Conservation (phyloP, 2,329 filamentous ascomycete species). For the Fusarium phyllophilum region DNA sequence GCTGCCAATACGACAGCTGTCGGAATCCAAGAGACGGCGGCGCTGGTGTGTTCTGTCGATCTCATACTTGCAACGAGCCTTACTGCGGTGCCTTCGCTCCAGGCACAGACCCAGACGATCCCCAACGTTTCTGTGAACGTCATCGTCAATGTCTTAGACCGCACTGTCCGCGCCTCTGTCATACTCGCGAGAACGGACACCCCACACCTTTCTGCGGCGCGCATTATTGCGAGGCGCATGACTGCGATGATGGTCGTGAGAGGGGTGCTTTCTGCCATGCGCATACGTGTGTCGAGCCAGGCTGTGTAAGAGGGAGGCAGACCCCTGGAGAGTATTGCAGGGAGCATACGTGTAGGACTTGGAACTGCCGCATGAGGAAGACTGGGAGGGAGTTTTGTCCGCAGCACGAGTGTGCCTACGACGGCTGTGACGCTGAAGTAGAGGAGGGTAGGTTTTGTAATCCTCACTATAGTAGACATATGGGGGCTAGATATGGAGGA, state of each 20-base stretch:
- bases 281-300: constrained; percentile 43
- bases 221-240: constrained; percentile 44
- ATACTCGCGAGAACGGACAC: constrained; percentile 42
- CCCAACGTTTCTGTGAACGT: constrained; percentile 43
- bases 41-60: constrained; percentile 36
- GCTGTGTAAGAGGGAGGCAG: constrained; percentile 36
- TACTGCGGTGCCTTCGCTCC: constrained; percentile 41
- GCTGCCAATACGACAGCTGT: constrained; percentile 42
- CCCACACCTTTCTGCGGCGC: constrained; percentile 42
- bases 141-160: constrained; percentile 42
- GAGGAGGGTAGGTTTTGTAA: constrained; percentile 36
- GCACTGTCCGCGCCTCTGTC: constrained; percentile 41
- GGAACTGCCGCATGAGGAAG: constrained; percentile 37
- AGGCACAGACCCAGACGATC: constrained; percentile 24
- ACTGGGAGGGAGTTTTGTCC: constrained; percentile 38
- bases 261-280: constrained; percentile 36
- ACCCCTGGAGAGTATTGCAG: constrained; percentile 35
- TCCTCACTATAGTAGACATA: constrained; percentile 29
- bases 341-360: constrained; percentile 41
- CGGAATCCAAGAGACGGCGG: constrained; percentile 24
- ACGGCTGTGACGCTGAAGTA: constrained; percentile 41
- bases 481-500: constrained; percentile 7
- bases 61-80: constrained; percentile 44
- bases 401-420: constrained; percentile 43
- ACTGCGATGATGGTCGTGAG: constrained; percentile 41